Base-by-base conservation (phyloP, 495 filamentous ascomycete genomes). In the Rhypophila decipiens region DNA sequence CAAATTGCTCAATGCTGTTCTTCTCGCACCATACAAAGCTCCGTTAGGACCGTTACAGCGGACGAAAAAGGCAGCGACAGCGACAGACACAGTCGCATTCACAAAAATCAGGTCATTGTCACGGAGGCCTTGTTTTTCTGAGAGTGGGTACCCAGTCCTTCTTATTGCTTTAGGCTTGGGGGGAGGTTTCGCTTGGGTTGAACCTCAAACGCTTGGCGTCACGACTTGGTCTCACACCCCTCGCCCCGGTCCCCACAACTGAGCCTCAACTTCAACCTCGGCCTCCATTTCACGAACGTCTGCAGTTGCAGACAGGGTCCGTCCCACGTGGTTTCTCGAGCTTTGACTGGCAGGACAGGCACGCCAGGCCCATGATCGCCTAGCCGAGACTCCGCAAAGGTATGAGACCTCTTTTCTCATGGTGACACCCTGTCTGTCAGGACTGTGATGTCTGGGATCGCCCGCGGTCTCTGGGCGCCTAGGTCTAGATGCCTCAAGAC, bases 131-230 rank as follows among this genome's bases (percentile, higher is more conserved):
- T n/a, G n/a, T n/a, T n/a, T n/a, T n/a, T n/a, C n/a, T n/a, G n/a
- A n/a, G n/a, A n/a, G n/a, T n/a, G 39, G 54, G 48, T 22, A 42
- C 20, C 22, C 39, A 17, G 27, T 13, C n/a, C 38, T 35, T 47
- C 46, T 42, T 44, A 39, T 46, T 43, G n/a, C 12, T 35, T 35
- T 5, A 2, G 31, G 31, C 12, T 15, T 15, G 31, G 12, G 34
- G 53, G 47, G 51, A 39, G 44, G 61, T 64, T 55, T 64, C 63
- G 59, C 51, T 53, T 57, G 45, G 63, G 44, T 56, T 39, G 50
- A 5, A 51, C 55, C 59, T 63, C 61, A 52, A 59, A 67, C 64
- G 56, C 50, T 38, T 56, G 53, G 38, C 49, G 64, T 67, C 64
- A 58, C 55, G 59, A 54, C 51, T 53, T 51, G 19, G 64, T 67